Conservation (phyloP, 768 basidiomycete species). For the Mrakia hoshinonis region DNA sequence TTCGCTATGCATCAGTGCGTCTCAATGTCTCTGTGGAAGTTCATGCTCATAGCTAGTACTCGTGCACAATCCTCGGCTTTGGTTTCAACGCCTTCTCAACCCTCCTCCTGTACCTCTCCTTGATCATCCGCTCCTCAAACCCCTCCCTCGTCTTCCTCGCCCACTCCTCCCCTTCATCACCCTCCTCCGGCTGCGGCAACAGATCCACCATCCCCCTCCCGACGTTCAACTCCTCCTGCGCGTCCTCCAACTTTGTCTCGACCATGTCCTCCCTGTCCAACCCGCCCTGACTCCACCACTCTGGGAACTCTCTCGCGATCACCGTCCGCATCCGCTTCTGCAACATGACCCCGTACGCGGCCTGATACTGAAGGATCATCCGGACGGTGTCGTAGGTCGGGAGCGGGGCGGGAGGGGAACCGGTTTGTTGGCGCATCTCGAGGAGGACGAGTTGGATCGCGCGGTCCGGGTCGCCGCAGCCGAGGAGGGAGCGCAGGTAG, state of each 20-base stretch:
- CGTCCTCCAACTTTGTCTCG: too few relatives aligned
- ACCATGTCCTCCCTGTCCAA: background rate
- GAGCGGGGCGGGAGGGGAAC: conserved; percentile 15
- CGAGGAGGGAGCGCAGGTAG: conserved; percentile 12
- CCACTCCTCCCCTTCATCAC: conserved; percentile 2
- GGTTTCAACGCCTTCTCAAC: background rate
- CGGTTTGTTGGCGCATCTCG: conserved; percentile 21
- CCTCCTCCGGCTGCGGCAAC: background rate
- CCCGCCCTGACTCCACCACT: background rate
- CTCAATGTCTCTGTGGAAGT: too few relatives aligned
- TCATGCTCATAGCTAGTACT: too few relatives aligned
- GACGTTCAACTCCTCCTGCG: background rate
- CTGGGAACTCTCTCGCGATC: background rate
- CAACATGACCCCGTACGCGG: background rate
- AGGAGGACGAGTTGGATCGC: background rate
- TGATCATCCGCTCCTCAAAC: background rate
- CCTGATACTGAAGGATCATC: conserved; percentile 9
- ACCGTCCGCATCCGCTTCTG: background rate
- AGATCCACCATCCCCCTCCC: conserved; percentile 8
- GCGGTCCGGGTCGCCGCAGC: background rate
- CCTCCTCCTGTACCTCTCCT: conserved; percentile 6
- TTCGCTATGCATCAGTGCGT: too few relatives aligned
- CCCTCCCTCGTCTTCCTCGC: background rate
- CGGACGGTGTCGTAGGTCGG: conserved; percentile 22
- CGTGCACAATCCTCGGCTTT: background rate